Evolutionary conservation across 1,284 basidiomycete genomes (phyloP).

Genomic region (Irpex rosettiformis): DNA sequence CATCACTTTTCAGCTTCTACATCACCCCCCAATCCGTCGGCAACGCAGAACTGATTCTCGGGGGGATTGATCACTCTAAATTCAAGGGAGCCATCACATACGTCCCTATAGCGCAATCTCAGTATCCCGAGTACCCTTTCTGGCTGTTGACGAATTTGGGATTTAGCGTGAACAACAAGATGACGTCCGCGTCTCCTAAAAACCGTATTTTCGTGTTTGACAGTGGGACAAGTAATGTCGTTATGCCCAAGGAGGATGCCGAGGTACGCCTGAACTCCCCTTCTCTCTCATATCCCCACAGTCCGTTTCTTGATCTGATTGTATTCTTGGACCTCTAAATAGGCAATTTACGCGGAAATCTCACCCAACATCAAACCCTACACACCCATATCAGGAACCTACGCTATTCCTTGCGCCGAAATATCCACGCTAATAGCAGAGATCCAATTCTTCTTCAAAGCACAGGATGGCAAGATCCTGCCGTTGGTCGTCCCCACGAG

Average conservation of each 20-base stretch:
- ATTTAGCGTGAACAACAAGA: slow-evolving; percentile 50
- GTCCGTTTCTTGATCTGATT: too few species aligned
- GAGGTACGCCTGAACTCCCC: slow-evolving; percentile 29
- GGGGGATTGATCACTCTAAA: slow-evolving; percentile 49
- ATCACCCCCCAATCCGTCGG: slow-evolving; percentile 47
- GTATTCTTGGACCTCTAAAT: not conserved
- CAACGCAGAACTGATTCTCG: slow-evolving; percentile 50
- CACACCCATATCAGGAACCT: slow-evolving; percentile 45
- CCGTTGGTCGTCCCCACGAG: not conserved
- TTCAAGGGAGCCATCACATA: slow-evolving; percentile 33
- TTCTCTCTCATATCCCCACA: not conserved
- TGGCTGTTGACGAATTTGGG: slow-evolving; percentile 44
- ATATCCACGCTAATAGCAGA: slow-evolving; percentile 14
- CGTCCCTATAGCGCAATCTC: slow-evolving; percentile 4
- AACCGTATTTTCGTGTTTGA: slow-evolving; percentile 50
- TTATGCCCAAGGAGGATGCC: slow-evolving; percentile 44
- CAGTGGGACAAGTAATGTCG: slow-evolving; percentile 51
- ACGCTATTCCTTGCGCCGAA: slow-evolving; percentile 47
- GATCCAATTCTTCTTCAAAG: not conserved
- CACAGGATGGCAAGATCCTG: not conserved
- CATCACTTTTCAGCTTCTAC: slow-evolving; percentile 49
- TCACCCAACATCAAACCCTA: slow-evolving; percentile 50
- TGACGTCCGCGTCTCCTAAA: slow-evolving; percentile 37
- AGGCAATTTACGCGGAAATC: slow-evolving; percentile 55
- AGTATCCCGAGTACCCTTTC: slow-evolving; percentile 29